Evolutionary conservation across 768 basidiomycete genomes (phyloP).

Genomic region (Boletales sp.): DNA sequence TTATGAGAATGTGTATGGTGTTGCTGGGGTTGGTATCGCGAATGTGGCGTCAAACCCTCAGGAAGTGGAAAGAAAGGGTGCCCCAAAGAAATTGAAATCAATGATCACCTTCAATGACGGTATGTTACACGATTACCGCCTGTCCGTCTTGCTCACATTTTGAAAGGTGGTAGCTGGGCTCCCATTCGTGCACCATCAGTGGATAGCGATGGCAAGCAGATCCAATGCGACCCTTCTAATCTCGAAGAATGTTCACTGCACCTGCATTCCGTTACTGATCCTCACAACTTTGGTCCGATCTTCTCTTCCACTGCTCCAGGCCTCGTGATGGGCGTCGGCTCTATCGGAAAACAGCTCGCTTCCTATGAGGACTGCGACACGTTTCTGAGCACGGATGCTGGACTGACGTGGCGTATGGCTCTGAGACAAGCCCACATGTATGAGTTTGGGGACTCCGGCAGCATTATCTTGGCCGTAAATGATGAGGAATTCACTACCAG

Average conservation of each 20-base stretch:
- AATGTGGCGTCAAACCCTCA: conserved; percentile 83
- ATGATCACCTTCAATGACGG: conserved; percentile 90
- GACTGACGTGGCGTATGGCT: conserved; percentile 81
- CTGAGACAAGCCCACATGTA: conserved; percentile 81
- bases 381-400: conserved; percentile 89
- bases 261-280: conserved; percentile 86
- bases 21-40: conserved; percentile 89
- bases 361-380: conserved; percentile 89
- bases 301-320: conserved; percentile 96
- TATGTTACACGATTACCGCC: conserved; percentile 14
- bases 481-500: conserved; percentile 76
- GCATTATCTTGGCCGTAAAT: conserved; percentile 75
- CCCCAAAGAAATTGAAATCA: conserved; percentile 72
- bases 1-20: conserved; percentile 81
- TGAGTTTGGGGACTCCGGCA: conserved; percentile 90
- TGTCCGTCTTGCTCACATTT: not conserved
- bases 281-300: conserved; percentile 91
- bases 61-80: conserved; percentile 71
- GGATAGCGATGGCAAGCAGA: conserved; percentile 59
- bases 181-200: conserved; percentile 55
- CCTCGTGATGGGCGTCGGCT: conserved; percentile 95
- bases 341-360: conserved; percentile 62
- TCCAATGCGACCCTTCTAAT: conserved; percentile 59
- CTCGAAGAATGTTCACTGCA: conserved; percentile 74
- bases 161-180: conserved; percentile 67